Evolutionary conservation across 2,329 filamentous ascomycete species (phyloP).

Genomic region (Stagonosporopsis cucurbitacearum): DNA sequence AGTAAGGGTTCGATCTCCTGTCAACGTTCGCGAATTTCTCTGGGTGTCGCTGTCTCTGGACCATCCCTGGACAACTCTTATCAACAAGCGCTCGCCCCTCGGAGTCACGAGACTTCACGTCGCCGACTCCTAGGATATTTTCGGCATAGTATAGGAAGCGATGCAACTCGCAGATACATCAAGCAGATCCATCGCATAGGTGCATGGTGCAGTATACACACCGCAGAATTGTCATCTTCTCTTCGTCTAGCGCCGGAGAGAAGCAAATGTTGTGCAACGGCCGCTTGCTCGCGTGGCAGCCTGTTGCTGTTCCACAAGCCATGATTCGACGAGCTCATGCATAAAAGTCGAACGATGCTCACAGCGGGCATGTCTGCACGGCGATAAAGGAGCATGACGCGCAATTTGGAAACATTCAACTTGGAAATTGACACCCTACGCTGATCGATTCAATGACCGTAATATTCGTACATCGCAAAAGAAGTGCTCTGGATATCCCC

Average conservation of each 20-base stretch:
- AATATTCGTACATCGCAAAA: conserved; percentile 17
- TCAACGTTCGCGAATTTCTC: background rate
- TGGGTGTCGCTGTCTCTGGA: background rate
- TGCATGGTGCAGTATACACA: background rate
- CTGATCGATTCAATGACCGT: background rate
- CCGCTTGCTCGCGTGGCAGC: conserved; percentile 10
- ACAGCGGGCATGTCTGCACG: background rate
- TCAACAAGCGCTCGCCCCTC: background rate
- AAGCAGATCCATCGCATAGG: background rate
- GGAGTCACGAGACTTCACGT: background rate
- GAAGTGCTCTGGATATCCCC: conserved; percentile 12
- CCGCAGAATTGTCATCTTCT: background rate
- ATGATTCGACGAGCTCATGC: conserved; percentile 13
- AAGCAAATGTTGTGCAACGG: conserved; percentile 12
- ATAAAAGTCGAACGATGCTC: background rate
- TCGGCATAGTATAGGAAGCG: background rate
- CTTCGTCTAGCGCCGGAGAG: conserved; percentile 1
- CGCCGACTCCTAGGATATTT: conserved; percentile 3
- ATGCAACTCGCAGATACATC: background rate
- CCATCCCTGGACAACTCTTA: background rate
- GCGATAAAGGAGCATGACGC: background rate
- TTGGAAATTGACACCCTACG: background rate
- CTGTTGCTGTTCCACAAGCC: conserved; percentile 3
- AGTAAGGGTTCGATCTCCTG: background rate
- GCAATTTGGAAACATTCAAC: background rate